Conservation (phyloP, 768 basidiomycete genomes). For the Leccinellum albellum region DNA sequence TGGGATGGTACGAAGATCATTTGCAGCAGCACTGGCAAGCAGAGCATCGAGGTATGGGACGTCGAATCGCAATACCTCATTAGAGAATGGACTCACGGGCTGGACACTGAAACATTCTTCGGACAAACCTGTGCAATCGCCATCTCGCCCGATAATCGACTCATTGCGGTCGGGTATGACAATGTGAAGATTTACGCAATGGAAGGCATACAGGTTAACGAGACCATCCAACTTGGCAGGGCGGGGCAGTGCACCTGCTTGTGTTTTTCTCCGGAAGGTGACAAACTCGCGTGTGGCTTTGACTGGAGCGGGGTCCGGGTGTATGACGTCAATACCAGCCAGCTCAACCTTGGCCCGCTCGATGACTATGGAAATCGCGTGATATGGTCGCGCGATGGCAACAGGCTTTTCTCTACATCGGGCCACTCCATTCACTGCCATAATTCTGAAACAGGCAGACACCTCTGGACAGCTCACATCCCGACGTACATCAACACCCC, state of each 20-base stretch:
- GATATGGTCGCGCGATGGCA: neutral
- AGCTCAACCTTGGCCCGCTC: neutral
- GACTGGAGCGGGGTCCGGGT: neutral
- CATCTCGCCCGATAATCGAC: neutral
- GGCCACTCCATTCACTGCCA: neutral
- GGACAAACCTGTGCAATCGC: neutral
- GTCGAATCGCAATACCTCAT: neutral
- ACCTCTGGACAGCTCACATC: neutral
- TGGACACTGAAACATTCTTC: no score
- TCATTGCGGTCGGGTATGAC: neutral
- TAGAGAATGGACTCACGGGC: neutral
- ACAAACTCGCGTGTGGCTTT: neutral
- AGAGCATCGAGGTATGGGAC: neutral
- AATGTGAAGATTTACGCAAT: neutral
- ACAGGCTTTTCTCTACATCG: neutral
- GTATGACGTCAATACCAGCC: neutral
- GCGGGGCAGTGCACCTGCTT: neutral
- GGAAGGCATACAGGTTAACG: neutral
- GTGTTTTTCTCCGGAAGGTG: neutral
- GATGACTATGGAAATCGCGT: no score
- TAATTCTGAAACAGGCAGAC: neutral
- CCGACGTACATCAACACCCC: neutral
- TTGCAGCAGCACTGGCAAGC: neutral
- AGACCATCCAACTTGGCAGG: neutral
- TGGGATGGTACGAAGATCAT: neutral